A percentile compares a stretch with the other conserved stretches of the same genome.
phyloP scores from a whole-genome alignment of 2,329 filamentous ascomycete genomes.

The Colletotrichum theobromicola region DNA sequence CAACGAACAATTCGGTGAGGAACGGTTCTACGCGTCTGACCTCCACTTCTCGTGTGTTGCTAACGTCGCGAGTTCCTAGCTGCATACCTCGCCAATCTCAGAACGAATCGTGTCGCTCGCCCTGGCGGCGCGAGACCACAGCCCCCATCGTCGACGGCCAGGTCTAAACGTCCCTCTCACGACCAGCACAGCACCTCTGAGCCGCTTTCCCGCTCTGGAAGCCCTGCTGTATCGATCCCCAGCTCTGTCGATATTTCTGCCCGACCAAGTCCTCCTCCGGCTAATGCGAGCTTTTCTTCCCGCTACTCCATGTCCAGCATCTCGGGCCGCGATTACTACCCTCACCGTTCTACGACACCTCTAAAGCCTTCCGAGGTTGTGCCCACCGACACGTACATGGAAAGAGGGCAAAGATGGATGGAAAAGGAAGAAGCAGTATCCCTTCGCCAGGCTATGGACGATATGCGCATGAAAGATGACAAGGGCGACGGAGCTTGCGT shows the following conservation, averaged over 20 bases:
- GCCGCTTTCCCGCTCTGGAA: slow-evolving; percentile 3
- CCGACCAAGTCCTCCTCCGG: not conserved
- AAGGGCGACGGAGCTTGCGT: not conserved
- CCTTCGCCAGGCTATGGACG: slow-evolving; percentile 74
- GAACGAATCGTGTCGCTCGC: slow-evolving; percentile 69
- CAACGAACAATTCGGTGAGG: slow-evolving; percentile 70
- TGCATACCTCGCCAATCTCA: slow-evolving; percentile 58
- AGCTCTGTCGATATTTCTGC: slow-evolving; percentile 24
- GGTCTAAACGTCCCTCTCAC: slow-evolving; percentile 37
- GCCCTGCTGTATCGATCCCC: not conserved
- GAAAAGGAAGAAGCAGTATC: slow-evolving; percentile 79
- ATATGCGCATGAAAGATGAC: slow-evolving; percentile 65
- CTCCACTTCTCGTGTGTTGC: not conserved
- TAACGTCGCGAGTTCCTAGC: slow-evolving; percentile 2
- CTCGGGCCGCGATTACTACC: slow-evolving; percentile 58
- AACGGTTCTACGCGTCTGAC: not conserved
- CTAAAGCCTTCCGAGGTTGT: slow-evolving; percentile 66
- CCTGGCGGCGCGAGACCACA: slow-evolving; percentile 75
- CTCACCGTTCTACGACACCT: slow-evolving; percentile 45
- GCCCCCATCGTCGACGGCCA: slow-evolving; percentile 39
- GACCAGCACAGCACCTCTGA: slow-evolving; percentile 29
- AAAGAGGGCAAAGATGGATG: slow-evolving; percentile 78
- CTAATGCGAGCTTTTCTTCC: slow-evolving; percentile 49
- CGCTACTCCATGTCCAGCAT: slow-evolving; percentile 52
- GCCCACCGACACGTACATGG: slow-evolving; percentile 72